phyloP scores from a whole-genome alignment of 1,284 basidiomycete species.

The Ceratobasidium sp. region DNA sequence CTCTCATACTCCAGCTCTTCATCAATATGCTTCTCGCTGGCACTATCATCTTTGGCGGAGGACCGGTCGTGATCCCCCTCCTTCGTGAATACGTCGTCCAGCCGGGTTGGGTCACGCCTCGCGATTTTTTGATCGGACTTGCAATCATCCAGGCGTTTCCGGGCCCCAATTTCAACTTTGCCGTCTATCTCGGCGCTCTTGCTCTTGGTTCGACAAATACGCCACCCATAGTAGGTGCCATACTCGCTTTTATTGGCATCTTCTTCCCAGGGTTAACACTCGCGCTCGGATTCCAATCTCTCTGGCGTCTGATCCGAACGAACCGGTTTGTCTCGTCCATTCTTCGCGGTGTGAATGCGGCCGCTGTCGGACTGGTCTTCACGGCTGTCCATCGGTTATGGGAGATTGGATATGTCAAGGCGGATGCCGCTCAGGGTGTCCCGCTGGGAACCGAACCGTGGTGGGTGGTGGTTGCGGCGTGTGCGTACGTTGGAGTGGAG shows the following conservation, averaged over 20 bases:
- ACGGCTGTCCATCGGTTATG: constrained; percentile 63
- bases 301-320: constrained; percentile 57
- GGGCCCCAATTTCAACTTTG: constrained; percentile 67
- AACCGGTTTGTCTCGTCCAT: constrained; percentile 53
- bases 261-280: constrained; percentile 61
- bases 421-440: constrained; percentile 46
- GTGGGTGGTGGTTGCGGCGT: constrained; percentile 54
- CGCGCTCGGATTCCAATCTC: constrained; percentile 58
- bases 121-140: constrained; percentile 65
- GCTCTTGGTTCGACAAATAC: constrained; percentile 48
- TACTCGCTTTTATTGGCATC: constrained; percentile 60
- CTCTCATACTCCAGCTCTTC: constrained; percentile 52
- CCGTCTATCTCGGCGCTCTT: constrained; percentile 63
- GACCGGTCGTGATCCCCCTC: constrained; percentile 66
- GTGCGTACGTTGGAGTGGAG: constrained; percentile 48
- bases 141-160: constrained; percentile 62
- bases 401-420: constrained; percentile 45
- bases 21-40: constrained; percentile 56
- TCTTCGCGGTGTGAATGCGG: constrained; percentile 62
- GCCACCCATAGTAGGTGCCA: constrained; percentile 53
- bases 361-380: constrained; percentile 62
- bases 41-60: constrained; percentile 66
- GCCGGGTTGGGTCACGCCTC: constrained; percentile 59
- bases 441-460: constrained; percentile 54
- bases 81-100: constrained; percentile 64